Base-by-base conservation (phyloP, 139 green algal genomes). In the Gonium pectorale region DNA sequence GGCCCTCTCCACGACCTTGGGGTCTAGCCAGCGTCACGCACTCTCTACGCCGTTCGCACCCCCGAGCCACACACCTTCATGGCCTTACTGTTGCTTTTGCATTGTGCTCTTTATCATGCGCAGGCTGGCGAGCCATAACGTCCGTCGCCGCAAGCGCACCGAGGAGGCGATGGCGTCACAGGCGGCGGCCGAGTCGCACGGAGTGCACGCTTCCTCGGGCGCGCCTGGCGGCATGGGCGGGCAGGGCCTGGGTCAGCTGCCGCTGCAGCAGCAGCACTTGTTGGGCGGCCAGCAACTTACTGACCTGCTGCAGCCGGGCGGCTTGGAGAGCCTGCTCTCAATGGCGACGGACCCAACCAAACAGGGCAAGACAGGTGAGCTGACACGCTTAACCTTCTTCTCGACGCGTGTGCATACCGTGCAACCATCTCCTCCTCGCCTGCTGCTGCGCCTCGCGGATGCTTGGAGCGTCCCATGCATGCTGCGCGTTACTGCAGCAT, bases 51-150 rank as follows among this genome's bases (percentile, higher is more conserved):
- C 8, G 11, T 17, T 21, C 40, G 7, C 3, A 26, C 24, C 17
- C 27, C 7, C 2, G 11, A n/a, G 49, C 17, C 13, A 13, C 17
- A 13, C 49, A 17, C 17, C 17, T 56, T 17, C 49, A 26, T 17
- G 13, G 49, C 49, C 13, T 56, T 56, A 56, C 17, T 56, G 49
- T 17, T 56, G 13, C 13, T 17, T 26, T 29, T 72, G 66, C 66
- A 35, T 35, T 72, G 33, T 44, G 3, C 17, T 56, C 1, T 54
- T 1, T 54, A 5, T 5, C 17, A 2, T 27, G 5, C 60, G 68
- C 49, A 85, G 79, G 79, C 46, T 85, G 64, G 64, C 77, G 35
- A 85, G 79, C 49, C 79, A 85, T 49, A 85, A 85, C 63, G 29
- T 66, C 22, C 79, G 79, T 15, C 63, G 79, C 5, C 79, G 79